phyloP scores from a whole-genome alignment of 225 moss, liverwort and hornwort genomes.

The Sphagnum contortum region DNA sequence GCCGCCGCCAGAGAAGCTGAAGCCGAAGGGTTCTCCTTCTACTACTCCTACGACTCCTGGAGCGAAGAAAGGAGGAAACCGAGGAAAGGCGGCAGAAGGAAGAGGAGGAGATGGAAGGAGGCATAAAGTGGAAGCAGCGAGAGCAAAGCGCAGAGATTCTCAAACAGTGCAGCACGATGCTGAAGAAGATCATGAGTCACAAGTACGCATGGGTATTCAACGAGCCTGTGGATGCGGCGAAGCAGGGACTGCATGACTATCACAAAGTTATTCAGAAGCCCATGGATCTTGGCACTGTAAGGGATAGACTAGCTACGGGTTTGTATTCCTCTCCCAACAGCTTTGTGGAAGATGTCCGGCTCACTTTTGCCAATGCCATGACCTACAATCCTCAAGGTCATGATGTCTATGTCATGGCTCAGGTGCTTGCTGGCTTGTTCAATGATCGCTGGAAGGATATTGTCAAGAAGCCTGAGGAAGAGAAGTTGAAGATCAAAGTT shows the following conservation, averaged over 20 bases:
- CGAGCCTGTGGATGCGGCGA: conserved; percentile 71
- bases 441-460: conserved; percentile 70
- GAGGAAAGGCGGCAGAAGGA: conserved; percentile 35
- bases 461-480: conserved; percentile 50
- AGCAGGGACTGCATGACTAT: conserved; percentile 69
- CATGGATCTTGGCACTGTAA: conserved; percentile 82
- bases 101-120: conserved; percentile 54
- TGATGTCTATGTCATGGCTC: conserved; percentile 61
- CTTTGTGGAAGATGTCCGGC: conserved; percentile 52
- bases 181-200: conserved; percentile 47
- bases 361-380: conserved; percentile 70
- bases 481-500: conserved; percentile 32
- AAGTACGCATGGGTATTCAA: conserved; percentile 86
- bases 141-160: conserved; percentile 48
- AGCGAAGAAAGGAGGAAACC: conserved; percentile 26
- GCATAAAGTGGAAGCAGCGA: conserved; percentile 69
- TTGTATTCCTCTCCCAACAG: conserved; percentile 38
- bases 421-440: conserved; percentile 29
- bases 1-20: conserved; percentile 92
- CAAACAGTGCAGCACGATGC: conserved; percentile 51
- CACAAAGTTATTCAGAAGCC: conserved; percentile 57
- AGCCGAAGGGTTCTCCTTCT: conserved; percentile 22
- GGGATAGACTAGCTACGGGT: conserved; percentile 38
- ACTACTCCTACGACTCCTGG: conserved; percentile 8
- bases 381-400: conserved; percentile 66